Evolutionary conservation across 495 filamentous ascomycete species (phyloP), one percentile per base, ranked within the genome.

Genomic region (Collariella sp.): DNA sequence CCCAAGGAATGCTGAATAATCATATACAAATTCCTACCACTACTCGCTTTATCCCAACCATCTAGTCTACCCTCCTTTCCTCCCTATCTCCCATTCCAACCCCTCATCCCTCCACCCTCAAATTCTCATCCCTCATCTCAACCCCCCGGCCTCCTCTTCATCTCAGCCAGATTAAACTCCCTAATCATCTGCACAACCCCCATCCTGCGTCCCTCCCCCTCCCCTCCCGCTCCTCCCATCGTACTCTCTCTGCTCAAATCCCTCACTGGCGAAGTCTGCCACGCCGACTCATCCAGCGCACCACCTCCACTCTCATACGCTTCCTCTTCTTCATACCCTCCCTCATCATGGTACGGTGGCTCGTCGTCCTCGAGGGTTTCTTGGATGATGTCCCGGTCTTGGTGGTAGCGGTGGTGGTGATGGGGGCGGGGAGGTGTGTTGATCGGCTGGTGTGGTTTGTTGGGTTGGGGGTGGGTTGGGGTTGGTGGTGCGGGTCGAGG

Each of bases 401-500:
- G 72, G 52, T 79, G 71, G 12, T 65, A 59, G 16, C 70, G 70
- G 1, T 74, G 70, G 24, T 66, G 67, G 5, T 72, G 62, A n/a
- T n/a, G n/a, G n/a, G n/a, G n/a, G n/a, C n/a, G 50, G 70, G 39
- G 57, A 67, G 50, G 53, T 72, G 55, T 18, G 39, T 41, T 2
- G 24, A 6, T 13, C 46, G 44, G 41, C 39, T 43, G 2, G 29
- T 12, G 31, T 22, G 36, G 20, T 15, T 24, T 0, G 29, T n/a
- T n/a, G n/a, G n/a, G n/a, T n/a, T n/a, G n/a, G n/a, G n/a, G n/a
- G n/a, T n/a, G 2, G 16, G 12, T 43, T 0, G 83, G 79, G 88
- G 91, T 57, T 94, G 88, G 60, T 96, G 88, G 61, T 89, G 89
- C 5, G 88, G 84, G 65, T 96, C 89, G 3, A 95, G 76, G 5